Percentiles rank a stretch among this genome's conserved stretches.
phyloP scores from a whole-genome alignment of 768 basidiomycete species.

The Cystobasidiopsis lactophilus region DNA sequence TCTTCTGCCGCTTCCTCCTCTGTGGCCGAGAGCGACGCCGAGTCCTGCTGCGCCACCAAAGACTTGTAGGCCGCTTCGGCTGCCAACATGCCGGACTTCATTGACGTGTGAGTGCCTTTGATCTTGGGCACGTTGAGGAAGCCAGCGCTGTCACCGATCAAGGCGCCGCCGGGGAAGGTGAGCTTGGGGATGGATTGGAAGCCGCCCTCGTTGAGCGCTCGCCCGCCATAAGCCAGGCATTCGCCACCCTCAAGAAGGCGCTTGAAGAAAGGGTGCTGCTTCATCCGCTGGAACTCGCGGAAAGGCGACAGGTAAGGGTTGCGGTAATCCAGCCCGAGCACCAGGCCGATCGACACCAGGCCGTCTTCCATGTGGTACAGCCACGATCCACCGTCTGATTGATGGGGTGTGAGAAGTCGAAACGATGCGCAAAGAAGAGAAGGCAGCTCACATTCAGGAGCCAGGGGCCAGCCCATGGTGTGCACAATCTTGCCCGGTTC shows the following conservation, averaged over 20 bases:
- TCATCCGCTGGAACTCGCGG: slow-evolving; percentile 83
- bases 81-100: slow-evolving; percentile 96
- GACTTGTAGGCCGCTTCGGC: slow-evolving; percentile 64
- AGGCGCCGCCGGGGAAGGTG: slow-evolving; percentile 80
- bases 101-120: slow-evolving; percentile 94
- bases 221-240: slow-evolving; percentile 74
- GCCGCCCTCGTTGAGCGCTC: slow-evolving; percentile 80
- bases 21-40: slow-evolving; percentile 1
- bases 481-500: slow-evolving; percentile 69
- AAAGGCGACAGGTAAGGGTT: slow-evolving; percentile 87
- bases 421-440: too few relatives aligned
- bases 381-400: slow-evolving; percentile 65
- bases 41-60: slow-evolving; percentile 26
- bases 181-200: slow-evolving; percentile 68
- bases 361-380: slow-evolving; percentile 88
- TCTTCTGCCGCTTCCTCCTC: slow-evolving; percentile 18
- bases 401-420: slow-evolving; percentile 12
- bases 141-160: slow-evolving; percentile 86
- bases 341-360: slow-evolving; percentile 70
- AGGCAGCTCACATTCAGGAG: not conserved
- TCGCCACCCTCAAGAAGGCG: slow-evolving; percentile 52
- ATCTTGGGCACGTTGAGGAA: slow-evolving; percentile 95
- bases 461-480: slow-evolving; percentile 82
- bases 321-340: slow-evolving; percentile 78
- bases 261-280: slow-evolving; percentile 83